Base-by-base conservation (phyloP, 2,329 filamentous ascomycete genomes). In the Aspergillus niger region DNA sequence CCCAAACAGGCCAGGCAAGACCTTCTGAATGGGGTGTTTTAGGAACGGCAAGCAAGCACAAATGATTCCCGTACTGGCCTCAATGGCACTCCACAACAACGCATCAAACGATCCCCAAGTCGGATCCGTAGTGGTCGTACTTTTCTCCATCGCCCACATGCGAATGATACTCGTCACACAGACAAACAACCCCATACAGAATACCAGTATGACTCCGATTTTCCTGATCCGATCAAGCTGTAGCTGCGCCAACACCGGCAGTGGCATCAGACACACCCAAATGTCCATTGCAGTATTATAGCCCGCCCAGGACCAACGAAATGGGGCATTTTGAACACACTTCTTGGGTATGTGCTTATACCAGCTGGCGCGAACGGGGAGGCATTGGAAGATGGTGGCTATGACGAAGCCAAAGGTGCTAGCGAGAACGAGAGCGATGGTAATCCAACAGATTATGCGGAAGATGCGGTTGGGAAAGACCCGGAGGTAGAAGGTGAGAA, bases 401-500 rank as follows among this genome's bases (percentile, higher is more conserved):
- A 57, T 43, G 1, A 56, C 39, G 54, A 57, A 60, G 2, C 53
- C 38, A 8, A 57, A 51, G 13, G 54, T 51, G 22, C 54, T 55
- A 11, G 43, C 26, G 24, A 60, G 20, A 22, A 72, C 58, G 8
- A 65, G 58, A 1, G 30, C 60, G 49, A 71, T 67, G 8, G 60
- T 30, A 39, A 55, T 39, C 30, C 66, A 67, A 28, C 58, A 62
- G 26, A 44, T 24, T 5, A 68, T 43, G 2, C 65, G 56, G 57
- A 72, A 68, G 15, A 13, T 17, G 24, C 52, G 65, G 0, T 41
- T 24, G 6, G 59, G 65, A 50, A 75, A 75, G 55, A 76, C 66
- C 15, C 73, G 70, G 48, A 64, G 54, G 60, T 67, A 74, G 59
- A 74, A 68, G 22, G 66, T 53, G 4, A 73, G 52, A 20, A 69